Percentiles rank a stretch among this genome's conserved stretches.
Evolutionary conservation across 495 filamentous ascomycete species (phyloP).

Genomic region (Talaromyces nanjingensis): DNA sequence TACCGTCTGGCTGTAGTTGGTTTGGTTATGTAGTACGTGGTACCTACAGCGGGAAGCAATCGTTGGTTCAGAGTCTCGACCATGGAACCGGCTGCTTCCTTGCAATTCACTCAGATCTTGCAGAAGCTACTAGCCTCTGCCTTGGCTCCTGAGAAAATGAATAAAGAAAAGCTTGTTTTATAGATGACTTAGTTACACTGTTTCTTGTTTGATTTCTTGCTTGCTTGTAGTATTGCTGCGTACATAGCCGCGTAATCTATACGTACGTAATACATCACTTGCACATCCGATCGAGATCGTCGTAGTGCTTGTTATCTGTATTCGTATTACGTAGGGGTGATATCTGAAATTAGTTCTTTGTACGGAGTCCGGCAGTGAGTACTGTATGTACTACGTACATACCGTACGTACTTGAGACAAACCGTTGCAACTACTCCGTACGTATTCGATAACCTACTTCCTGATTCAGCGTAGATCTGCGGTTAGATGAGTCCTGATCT

Average conservation of each 20-base stretch:
- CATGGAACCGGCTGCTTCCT: not conserved
- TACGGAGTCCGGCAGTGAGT: not conserved
- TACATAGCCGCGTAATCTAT: not conserved
- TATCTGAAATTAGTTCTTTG: too few species aligned
- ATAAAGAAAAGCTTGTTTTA: not conserved
- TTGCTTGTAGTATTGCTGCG: not conserved
- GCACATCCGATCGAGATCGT: not conserved
- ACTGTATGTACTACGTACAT: not conserved
- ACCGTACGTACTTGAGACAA: not conserved
- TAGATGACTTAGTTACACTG: not conserved
- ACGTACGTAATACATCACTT: not conserved
- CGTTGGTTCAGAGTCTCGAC: not conserved
- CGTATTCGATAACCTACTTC: not conserved
- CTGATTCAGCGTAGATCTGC: not conserved
- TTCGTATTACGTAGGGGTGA: not conserved
- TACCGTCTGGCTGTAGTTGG: not conserved
- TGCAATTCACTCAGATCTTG: not conserved
- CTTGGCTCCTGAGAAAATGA: not conserved
- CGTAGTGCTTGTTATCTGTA: not conserved
- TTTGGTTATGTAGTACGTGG: not conserved
- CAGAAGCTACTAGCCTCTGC: not conserved
- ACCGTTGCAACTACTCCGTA: not conserved
- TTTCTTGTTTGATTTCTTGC: not conserved
- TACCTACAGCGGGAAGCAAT: not conserved
- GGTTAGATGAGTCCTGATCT: not conserved